phyloP scores from a whole-genome alignment of 139 green algal species.

The Chlamydomonas asymmetrica region DNA sequence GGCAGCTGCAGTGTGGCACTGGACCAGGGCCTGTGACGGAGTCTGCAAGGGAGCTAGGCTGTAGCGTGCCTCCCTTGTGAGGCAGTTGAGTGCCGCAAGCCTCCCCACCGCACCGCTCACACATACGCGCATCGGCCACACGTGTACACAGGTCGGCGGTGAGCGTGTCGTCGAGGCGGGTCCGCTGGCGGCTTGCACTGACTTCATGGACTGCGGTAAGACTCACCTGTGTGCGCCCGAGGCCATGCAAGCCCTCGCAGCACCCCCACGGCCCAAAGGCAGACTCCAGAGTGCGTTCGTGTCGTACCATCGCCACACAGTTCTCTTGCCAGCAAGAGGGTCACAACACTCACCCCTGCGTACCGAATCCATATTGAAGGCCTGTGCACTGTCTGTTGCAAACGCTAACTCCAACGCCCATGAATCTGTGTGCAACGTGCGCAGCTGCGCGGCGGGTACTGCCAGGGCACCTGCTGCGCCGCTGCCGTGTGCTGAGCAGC shows the following conservation, averaged over 20 bases:
- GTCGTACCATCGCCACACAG: too few relatives aligned
- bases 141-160: conserved; percentile 2
- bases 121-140: not conserved
- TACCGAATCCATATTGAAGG: not conserved
- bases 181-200: conserved; percentile 25
- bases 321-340: conserved; percentile 16
- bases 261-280: not conserved
- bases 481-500: conserved; percentile 59
- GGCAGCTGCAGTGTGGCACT: not conserved
- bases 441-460: conserved; percentile 49
- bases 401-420: not conserved
- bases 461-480: conserved; percentile 63
- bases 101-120: too few relatives aligned
- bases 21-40: not conserved
- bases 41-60: too few relatives aligned
- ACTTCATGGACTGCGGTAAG: conserved; percentile 29
- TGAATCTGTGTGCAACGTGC: not conserved
- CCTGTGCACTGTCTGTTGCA: not conserved
- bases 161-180: conserved; percentile 19
- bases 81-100: too few relatives aligned
- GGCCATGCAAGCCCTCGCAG: not conserved
- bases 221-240: not conserved
- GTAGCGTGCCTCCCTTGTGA: too few relatives aligned
- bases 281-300: not conserved
- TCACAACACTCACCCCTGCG: not conserved